Percentiles rank a stretch among this genome's conserved stretches.
phyloP scores from a whole-genome alignment of 441 rosid genomes.

The Macaranga tanarius region DNA sequence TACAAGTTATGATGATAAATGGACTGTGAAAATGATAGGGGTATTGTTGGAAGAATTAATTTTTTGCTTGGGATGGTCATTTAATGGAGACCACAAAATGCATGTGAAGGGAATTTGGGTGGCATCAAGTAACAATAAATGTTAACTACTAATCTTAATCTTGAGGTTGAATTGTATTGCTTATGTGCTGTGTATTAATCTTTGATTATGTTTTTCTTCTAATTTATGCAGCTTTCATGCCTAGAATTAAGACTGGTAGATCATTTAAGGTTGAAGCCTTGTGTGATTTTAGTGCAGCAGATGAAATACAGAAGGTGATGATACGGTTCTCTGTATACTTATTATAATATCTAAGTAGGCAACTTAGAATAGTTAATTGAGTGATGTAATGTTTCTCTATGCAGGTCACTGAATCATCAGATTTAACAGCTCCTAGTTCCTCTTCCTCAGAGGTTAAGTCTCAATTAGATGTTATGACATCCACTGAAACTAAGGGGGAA shows the following conservation, averaged over 20 bases:
- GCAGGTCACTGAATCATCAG: conserved; percentile 46
- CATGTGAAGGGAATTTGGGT: neutral
- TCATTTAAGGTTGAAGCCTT: conserved; percentile 63
- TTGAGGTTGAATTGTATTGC: neutral
- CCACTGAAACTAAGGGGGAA: conserved; percentile 26
- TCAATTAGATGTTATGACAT: conserved; percentile 15
- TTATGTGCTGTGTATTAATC: neutral
- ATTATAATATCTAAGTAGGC: neutral
- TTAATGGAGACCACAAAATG: neutral
- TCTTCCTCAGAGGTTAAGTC: conserved; percentile 22
- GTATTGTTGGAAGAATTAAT: neutral
- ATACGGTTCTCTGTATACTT: neutral
- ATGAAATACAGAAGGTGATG: conserved; percentile 49
- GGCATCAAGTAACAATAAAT: neutral
- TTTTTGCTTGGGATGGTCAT: neutral
- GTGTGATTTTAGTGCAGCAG: conserved; percentile 79
- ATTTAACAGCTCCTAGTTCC: conserved; percentile 23
- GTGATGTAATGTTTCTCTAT: neutral
- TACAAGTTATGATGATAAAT: neutral
- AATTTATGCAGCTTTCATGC: conserved; percentile 70
- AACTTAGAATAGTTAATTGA: neutral
- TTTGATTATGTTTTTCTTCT: neutral
- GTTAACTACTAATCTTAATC: neutral
- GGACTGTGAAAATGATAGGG: neutral
- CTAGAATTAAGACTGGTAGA: conserved; percentile 73